Base-by-base conservation (phyloP, 768 basidiomycete species). In the Podaxis mareebaensis region DNA sequence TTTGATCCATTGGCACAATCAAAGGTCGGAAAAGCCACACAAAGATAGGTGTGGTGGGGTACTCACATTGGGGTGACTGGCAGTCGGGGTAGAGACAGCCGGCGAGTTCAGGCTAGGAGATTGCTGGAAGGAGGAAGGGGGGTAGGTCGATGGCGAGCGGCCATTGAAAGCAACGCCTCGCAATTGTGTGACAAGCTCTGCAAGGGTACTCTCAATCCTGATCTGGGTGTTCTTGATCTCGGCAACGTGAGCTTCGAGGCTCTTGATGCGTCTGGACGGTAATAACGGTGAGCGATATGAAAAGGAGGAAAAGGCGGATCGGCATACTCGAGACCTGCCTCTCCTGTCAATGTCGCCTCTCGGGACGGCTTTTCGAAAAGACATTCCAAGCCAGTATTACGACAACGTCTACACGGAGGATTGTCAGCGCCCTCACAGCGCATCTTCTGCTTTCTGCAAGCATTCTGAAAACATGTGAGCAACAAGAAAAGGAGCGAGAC, bases 391-490 rank as follows among this genome's bases (percentile, higher is more conserved):
- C 93, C 92, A 20, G 91, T 89, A 69, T 94, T 91, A 36, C 92
- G 84, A 77, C 96, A 98, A 49, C 96, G 87, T 70, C 91, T 89
- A 76, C 96, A 98, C n/a, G 96, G 96, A 26, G 96, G 95, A 70
- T 93, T 95, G 73, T 97, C 96, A 15, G 95, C 96, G 1, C 94
- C 95, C 74, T 96, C 94, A 72, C 95, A 98, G 68, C 95, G 83
- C 96, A 97, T 97, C 79, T 97, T 97, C 81, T 96, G 95, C 71
- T 94, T 92, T 68, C 95, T 82, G 75, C 95, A 96, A 17, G 94
- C 92, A 87, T 96, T 96, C 93, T 95, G 73, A 33, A 65, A 30
- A 53, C 33, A 44, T 26, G 64, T 63, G 55, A 67, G 68, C 24
- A 64, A 60, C 49, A 58, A 55, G 56, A 62, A 59, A 15, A 61